A percentile compares a stretch with the other conserved stretches of the same genome.
These are phyloP conservation scores for Lasiodiplodia gonubiensis DNA, from an alignment of 2,329 filamentous ascomycete species.

Conservation along the genomic window DNA sequence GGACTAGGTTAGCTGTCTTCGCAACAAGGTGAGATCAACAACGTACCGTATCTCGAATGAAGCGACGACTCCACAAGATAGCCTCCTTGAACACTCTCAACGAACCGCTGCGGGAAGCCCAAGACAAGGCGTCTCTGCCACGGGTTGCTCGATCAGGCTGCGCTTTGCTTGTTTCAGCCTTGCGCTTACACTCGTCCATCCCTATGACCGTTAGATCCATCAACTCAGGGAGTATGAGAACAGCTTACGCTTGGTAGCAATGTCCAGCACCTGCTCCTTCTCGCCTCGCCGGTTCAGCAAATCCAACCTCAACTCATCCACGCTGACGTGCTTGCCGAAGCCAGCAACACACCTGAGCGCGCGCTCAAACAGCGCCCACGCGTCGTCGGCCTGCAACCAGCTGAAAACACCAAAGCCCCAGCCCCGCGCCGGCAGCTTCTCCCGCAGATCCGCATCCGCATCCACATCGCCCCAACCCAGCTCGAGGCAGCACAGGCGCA, in stretches of 20 bases:
- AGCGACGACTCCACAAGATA: constrained; percentile 45
- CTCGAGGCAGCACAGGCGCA: not conserved
- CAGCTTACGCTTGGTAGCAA: not conserved
- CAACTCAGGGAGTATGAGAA: not conserved
- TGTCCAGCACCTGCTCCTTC: not conserved
- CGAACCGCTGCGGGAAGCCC: constrained; percentile 43
- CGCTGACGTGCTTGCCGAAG: not conserved
- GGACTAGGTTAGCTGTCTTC: not conserved
- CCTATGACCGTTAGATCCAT: not conserved
- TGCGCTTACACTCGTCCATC: not conserved
- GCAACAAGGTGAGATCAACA: not conserved
- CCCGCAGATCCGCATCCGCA: not conserved
- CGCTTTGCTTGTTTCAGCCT: not conserved
- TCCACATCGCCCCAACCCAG: not conserved
- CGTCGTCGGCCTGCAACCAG: not conserved
- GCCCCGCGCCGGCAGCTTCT: not conserved
- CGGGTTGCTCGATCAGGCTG: not conserved
- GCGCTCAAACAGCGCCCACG: not conserved
- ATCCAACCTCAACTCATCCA: not conserved
- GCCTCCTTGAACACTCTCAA: constrained; percentile 39
- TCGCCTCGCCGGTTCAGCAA: not conserved
- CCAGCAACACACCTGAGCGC: not conserved
- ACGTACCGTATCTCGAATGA: constrained; percentile 42
- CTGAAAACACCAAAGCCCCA: not conserved
- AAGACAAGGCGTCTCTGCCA: constrained; percentile 13